Percentiles rank a stretch among this genome's conserved stretches.
These are phyloP conservation scores for Pseudogymnoascus sp. DNA, from an alignment of 2,329 filamentous ascomycete genomes.

Conservation along the genomic window DNA sequence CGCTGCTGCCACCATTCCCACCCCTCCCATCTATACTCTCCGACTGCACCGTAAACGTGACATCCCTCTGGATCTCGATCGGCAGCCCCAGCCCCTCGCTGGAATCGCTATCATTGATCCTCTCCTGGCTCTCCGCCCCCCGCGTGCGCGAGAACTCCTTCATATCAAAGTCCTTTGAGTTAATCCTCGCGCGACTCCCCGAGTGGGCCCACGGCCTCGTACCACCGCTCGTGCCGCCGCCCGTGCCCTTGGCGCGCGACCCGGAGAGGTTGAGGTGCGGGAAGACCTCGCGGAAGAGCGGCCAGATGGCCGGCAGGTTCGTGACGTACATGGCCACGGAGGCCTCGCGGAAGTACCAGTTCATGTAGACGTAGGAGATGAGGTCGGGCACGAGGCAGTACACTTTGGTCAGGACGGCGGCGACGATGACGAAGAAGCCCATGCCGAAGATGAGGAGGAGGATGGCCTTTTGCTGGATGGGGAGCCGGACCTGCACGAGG, in stretches of 20 bases:
- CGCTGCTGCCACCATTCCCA: background rate
- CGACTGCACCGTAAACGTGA: slow-evolving; percentile 9
- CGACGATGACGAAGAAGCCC: slow-evolving; percentile 38
- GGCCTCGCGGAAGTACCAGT: slow-evolving; percentile 44
- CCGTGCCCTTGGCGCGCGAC: background rate
- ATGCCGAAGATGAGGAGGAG: slow-evolving; percentile 41
- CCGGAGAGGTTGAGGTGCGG: slow-evolving; percentile 10
- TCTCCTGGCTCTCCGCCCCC: slow-evolving; percentile 9
- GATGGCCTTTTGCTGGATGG: slow-evolving; percentile 36
- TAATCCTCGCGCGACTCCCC: background rate
- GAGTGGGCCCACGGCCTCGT: background rate
- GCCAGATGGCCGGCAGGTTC: slow-evolving; percentile 43
- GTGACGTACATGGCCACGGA: slow-evolving; percentile 42
- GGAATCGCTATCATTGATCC: slow-evolving; percentile 2
- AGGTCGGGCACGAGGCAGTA: slow-evolving; percentile 32
- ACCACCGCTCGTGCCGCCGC: background rate
- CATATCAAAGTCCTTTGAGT: background rate
- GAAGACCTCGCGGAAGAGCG: slow-evolving; percentile 36
- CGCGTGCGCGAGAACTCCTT: background rate
- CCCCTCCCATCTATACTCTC: background rate
- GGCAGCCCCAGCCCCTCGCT: background rate
- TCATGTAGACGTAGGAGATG: slow-evolving; percentile 33
- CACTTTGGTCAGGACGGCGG: slow-evolving; percentile 36
- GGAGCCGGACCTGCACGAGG: slow-evolving; percentile 33
- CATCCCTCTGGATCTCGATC: slow-evolving; percentile 8